Evolutionary conservation across 352 stramenopile genomes (phyloP).

Genomic region (Globisporangium uncinulatum): DNA sequence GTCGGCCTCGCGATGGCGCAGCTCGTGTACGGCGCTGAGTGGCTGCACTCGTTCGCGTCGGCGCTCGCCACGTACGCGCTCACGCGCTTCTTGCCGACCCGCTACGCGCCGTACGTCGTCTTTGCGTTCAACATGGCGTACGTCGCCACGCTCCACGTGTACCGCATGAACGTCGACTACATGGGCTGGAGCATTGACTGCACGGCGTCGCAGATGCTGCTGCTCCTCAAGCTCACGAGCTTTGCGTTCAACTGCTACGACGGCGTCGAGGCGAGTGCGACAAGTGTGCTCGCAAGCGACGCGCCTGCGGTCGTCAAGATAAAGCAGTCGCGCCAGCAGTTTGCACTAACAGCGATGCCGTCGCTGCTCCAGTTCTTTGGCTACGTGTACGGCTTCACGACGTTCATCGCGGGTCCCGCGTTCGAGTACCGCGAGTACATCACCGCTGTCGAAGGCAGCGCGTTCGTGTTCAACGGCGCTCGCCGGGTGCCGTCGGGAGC

Average conservation of each 20-base stretch:
- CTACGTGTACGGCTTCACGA: constrained; percentile 97
- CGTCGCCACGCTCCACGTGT: constrained; percentile 90
- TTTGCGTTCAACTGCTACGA: constrained; percentile 97
- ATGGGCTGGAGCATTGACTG: constrained; percentile 88
- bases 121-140: constrained; percentile 93
- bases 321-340: constrained; percentile 21
- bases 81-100: constrained; percentile 38
- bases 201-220: constrained; percentile 87
- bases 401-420: constrained; percentile 92
- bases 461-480: constrained; percentile 38
- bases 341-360: constrained; percentile 77
- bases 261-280: constrained; percentile 42
- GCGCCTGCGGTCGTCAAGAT: constrained; percentile 25
- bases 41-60: constrained; percentile 94
- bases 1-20: constrained; percentile 93
- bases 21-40: constrained; percentile 89
- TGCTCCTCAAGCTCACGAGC: constrained; percentile 97
- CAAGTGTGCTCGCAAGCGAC: constrained; percentile 18
- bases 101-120: constrained; percentile 72
- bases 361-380: constrained; percentile 93
- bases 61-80: constrained; percentile 87
- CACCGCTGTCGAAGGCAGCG: constrained; percentile 48
- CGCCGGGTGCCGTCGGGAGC: constrained; percentile 25
- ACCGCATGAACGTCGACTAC: constrained; percentile 95
- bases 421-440: constrained; percentile 95